These are phyloP conservation scores for Zopfia rhizophila DNA, from an alignment of 2,329 filamentous ascomycete species.

Conservation along the genomic window DNA sequence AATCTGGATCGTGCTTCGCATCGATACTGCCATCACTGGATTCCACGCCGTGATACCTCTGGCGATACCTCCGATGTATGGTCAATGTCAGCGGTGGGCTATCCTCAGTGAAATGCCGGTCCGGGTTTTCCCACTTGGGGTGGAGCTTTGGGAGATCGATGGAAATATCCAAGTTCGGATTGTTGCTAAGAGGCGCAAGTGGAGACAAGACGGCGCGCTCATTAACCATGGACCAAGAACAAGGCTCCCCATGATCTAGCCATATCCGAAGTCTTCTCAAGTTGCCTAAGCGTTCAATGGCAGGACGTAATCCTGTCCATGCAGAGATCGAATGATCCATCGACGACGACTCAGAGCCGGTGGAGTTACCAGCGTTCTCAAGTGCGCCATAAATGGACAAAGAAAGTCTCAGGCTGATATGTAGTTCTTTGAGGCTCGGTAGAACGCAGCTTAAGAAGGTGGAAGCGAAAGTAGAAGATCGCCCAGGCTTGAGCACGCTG, in stretches of 20 bases:
- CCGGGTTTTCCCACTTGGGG: constrained; percentile 17
- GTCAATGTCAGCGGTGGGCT: constrained; percentile 6
- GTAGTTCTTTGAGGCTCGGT: constrained; percentile 10
- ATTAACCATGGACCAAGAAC: constrained; percentile 24
- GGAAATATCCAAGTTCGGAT: constrained; percentile 9
- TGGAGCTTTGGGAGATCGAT: constrained; percentile 25
- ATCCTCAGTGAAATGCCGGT: constrained; percentile 19
- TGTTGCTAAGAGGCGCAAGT: constrained; percentile 8
- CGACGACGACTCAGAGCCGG: constrained; percentile 8
- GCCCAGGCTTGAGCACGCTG: not conserved
- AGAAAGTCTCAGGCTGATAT: constrained; percentile 16
- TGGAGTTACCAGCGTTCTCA: constrained; percentile 8
- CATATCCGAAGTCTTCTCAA: constrained; percentile 18
- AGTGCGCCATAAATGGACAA: constrained; percentile 7
- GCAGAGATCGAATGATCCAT: no score
- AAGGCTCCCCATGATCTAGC: constrained; percentile 21
- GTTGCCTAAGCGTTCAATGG: constrained; percentile 9
- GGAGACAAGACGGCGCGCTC: constrained; percentile 23
- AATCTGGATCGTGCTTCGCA: constrained; percentile 8
- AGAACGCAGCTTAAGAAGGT: constrained; percentile 1
- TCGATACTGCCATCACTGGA: constrained; percentile 6
- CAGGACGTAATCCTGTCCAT: constrained; percentile 11
- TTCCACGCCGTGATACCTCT: no score
- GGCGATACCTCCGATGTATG: constrained; percentile 20
- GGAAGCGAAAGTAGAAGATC: constrained; percentile 5